phyloP scores from a whole-genome alignment of 1,139 yeast species.

The Sugiyamaella novakii region DNA sequence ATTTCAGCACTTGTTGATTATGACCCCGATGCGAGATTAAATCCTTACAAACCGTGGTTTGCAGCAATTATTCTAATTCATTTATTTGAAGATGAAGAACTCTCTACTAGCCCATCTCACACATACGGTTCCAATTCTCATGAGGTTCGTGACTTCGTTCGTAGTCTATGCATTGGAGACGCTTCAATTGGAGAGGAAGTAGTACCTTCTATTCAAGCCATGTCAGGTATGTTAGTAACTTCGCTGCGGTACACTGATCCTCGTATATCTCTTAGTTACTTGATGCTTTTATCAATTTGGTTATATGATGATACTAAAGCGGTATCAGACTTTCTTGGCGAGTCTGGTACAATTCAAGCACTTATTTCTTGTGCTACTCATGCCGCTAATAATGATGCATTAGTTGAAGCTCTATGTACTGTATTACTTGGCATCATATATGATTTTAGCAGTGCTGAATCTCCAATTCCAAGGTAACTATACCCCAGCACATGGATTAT shows the following conservation, averaged over 20 bases:
- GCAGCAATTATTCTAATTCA: constrained; percentile 67
- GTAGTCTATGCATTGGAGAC: constrained; percentile 62
- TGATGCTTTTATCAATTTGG: constrained; percentile 77
- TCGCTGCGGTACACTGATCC: constrained; percentile 67
- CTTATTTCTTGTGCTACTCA: constrained; percentile 68
- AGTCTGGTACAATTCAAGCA: constrained; percentile 65
- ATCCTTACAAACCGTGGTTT: constrained; percentile 90
- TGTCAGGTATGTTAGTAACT: constrained; percentile 73
- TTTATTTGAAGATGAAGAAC: constrained; percentile 54
- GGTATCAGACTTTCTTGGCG: constrained; percentile 74
- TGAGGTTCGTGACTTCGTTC: constrained; percentile 55
- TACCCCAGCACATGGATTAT: background rate
- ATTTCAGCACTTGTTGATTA: constrained; percentile 73
- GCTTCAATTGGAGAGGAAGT: constrained; percentile 72
- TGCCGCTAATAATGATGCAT: constrained; percentile 55
- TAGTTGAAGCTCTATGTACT: constrained; percentile 76
- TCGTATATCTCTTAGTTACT: constrained; percentile 75
- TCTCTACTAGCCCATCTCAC: background rate
- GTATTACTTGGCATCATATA: constrained; percentile 75
- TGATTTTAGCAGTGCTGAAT: constrained; percentile 72
- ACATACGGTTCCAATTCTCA: constrained; percentile 28
- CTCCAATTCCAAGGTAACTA: constrained; percentile 58
- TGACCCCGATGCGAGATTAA: constrained; percentile 71
- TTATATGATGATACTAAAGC: constrained; percentile 75
- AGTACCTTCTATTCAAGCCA: constrained; percentile 73